Percentiles rank a stretch among this genome's conserved stretches.
Conservation (phyloP, 83 land plant genomes). For the Picea abies region DNA sequence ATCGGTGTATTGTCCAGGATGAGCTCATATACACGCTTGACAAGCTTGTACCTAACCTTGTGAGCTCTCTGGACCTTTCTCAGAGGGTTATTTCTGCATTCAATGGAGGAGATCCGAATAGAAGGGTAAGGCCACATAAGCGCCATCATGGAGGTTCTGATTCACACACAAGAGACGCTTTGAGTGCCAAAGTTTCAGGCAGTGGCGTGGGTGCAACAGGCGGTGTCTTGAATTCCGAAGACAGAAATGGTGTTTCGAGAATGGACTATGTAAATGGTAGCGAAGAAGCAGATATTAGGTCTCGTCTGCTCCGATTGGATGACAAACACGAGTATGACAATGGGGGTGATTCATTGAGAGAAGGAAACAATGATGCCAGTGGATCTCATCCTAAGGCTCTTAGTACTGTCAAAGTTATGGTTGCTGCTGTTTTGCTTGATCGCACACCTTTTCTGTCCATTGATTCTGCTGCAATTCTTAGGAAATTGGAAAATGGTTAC, state of each 20-base stretch:
- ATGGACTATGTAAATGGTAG: background rate
- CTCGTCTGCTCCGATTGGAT: conserved; percentile 9
- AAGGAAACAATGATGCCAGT: conserved; percentile 22
- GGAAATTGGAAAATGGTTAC: conserved; percentile 63
- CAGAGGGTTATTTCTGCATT: conserved; percentile 63
- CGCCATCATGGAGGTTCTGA: conserved; percentile 8
- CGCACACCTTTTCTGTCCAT: conserved; percentile 59
- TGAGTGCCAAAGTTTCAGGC: background rate
- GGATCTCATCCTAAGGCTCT: conserved; percentile 24
- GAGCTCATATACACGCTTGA: conserved; percentile 63
- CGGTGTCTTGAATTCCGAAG: background rate
- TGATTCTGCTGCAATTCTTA: conserved; percentile 71
- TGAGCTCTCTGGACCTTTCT: conserved; percentile 76
- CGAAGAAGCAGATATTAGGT: conserved; percentile 14
- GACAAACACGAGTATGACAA: conserved; percentile 7
- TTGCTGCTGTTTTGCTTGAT: conserved; percentile 68
- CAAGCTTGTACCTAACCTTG: conserved; percentile 67
- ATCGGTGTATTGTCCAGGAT: conserved; percentile 43
- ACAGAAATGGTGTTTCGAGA: conserved; percentile 8
- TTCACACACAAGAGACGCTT: background rate
- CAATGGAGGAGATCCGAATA: conserved; percentile 24
- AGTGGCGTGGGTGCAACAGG: background rate
- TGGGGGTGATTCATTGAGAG: conserved; percentile 17
- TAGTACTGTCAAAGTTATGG: conserved; percentile 52
- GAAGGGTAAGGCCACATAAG: background rate